Base-by-base conservation (phyloP, 352 stramenopile genomes). In the Phytophthora megakarya region DNA sequence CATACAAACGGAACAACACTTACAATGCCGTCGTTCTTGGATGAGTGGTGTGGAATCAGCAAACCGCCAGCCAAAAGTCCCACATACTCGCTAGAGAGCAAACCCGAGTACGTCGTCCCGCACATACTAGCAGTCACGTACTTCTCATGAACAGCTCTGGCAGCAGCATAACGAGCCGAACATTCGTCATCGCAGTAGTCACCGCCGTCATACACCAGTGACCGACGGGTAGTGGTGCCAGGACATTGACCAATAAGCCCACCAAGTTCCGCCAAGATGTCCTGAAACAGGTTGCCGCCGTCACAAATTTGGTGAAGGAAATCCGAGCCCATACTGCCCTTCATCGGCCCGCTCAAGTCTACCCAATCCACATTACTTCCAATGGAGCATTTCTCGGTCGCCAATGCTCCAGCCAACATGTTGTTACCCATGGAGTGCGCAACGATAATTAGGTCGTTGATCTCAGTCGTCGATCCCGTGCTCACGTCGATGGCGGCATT, bases 391-490 rank as follows among this genome's bases (percentile, higher is more conserved):
- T 81, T 76, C 3, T 57, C 70, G 23, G 61, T 78, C 23, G 73
- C 76, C 15, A 88, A 48, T 0, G 81, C 81, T 15, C 73, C 67
- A 1, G 61, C 78, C 10, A 86, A 18, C 70, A 86, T 83, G 45
- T 82, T 68, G 58, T 82, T 85, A n/a, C 78, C 80, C 76, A 88
- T 86, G 11, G 80, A 90, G 44, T 88, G 76, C 2, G 71, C 64
- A 5, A 89, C 58, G 23, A 89, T 61, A 46, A 86, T 87, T 18
- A 79, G 65, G 55, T 87, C 64, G 28, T 76, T 65, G 42, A 84
- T 80, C 39, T 78, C 73, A 3, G 73, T 84, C 0, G 54, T 56
- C 0, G n/a, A 40, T 23, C 65, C 58, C 10, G 61, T 79, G 30
- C 68, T 70, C 15, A 76, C 68, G 38, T 65, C 54, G 21, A 83